Base-by-base conservation (phyloP, 2,329 filamentous ascomycete species). In the Aspergillus chevalieri region DNA sequence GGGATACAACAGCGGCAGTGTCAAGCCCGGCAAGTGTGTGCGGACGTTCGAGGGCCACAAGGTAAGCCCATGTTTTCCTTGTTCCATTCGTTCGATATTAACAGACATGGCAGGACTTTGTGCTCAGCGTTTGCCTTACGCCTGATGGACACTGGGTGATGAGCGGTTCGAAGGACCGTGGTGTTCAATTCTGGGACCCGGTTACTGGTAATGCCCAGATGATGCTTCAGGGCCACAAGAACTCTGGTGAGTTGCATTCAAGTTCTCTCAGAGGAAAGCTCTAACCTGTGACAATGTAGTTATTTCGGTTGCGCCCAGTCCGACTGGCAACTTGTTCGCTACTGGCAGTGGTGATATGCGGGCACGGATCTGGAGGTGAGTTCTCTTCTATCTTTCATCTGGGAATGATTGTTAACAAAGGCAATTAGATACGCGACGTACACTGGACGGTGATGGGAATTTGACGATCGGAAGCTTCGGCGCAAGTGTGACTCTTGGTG, bases 181-280 rank as follows among this genome's bases (percentile, higher is more conserved):
- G 93, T 44, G 93, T 98, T 19, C 93, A 97, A 67, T 97, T 98
- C 78, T 98, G 93, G 93, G 92, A 98, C 65, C 92, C 93, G 17
- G 82, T 86, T 62, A 96, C 90, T 17, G 93, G 92, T 33, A 86
- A 88, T 58, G 94, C 92, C 1, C 92, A 97, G 73, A 86, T 98
- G 68, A 97, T 97, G 93, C 81, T 98, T 54, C 93, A 97, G 71
- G 93, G 93, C 22, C 93, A 98, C 70, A 97, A 97, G 79, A 97
- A 97, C 73, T 95, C 89, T 9, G 81, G 82, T 84, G 69, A 62
- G 78, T 72, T 22, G 49, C 43, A 46, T 15, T 14, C 6, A 30
- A 38, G 22, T 10, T 43, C n/a, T 42, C 41, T 33, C 14, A 41
- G 19, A 12, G 19, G 9, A 44, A n/a, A 41, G 47, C 51, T 54